Base-by-base conservation (phyloP, 495 filamentous ascomycete species). In the Penicillium odoratum region DNA sequence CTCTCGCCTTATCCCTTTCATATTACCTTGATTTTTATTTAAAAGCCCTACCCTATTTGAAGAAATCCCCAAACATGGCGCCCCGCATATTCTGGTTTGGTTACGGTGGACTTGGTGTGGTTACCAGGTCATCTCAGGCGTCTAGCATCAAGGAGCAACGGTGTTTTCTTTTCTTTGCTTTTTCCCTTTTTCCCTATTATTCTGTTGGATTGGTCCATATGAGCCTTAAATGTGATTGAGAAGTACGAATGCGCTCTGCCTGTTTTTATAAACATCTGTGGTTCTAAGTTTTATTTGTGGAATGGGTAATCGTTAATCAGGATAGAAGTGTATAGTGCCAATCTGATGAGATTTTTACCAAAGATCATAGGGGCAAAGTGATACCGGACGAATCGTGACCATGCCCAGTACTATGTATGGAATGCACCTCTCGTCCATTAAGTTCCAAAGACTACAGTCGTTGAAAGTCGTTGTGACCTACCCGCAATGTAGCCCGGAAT, bases 81-180 rank as follows among this genome's bases (percentile, higher is more conserved):
- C 43, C 38, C 18, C 18, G 43, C 43, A 46, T 46, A 46, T 46
- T 46, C 43, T 28, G 43, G 43, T 46, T 26, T 46, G 43, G 43
- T 26, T 28, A 13, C 3, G 18, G 16, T 8, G 16, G 43, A 26
- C 8, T 46, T 46, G 25, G 42, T 18, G 25, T 21, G 43, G 43
- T 26, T 26, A 25, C 25, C 18, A 10, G 6, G 43, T 46, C 25
- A 46, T 26, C 25, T 46, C 25, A 25, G 43, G 43, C 15, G 44
- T 48, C 46, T 40, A 34, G 45, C 54, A 50, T 50, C 48, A 6
- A 15, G 46, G 25, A 50, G 54, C 54, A 46, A 56, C 36, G 54
- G 54, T 30, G 54, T 56, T 56, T 38, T 44, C 52, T 44, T 30
- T 38, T 51, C 16, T 54, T 40, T 40, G 26, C 26, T 47, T 10